A percentile compares a stretch with the other conserved stretches of the same genome.
Evolutionary conservation across 495 filamentous ascomycete species (phyloP).

Genomic region (Aspergillus ellipticus): DNA sequence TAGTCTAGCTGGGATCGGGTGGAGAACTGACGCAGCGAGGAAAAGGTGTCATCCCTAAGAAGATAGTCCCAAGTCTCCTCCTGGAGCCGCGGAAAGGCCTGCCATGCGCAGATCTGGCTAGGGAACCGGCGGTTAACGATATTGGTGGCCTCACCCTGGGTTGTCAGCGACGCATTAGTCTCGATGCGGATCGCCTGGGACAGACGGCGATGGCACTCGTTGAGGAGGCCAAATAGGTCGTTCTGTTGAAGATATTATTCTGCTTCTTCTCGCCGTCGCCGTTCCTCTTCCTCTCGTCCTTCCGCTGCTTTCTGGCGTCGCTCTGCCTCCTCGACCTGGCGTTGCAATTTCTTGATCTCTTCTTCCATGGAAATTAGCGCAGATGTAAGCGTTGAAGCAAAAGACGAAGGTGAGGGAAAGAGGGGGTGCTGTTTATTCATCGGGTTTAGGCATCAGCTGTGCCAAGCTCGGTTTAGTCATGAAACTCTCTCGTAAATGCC

Average conservation of each 20-base stretch:
- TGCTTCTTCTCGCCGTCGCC: neutral
- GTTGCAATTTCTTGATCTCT: constrained; percentile 18
- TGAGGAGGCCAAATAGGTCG: constrained; percentile 17
- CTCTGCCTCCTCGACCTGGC: constrained; percentile 8
- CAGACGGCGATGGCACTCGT: constrained; percentile 17
- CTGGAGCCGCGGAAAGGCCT: constrained; percentile 18
- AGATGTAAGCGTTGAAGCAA: too few relatives aligned
- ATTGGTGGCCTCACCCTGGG: constrained; percentile 18
- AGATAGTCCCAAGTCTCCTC: constrained; percentile 18
- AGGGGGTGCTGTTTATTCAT: too few relatives aligned
- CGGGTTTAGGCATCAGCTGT: too few relatives aligned
- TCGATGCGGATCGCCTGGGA: constrained; percentile 24
- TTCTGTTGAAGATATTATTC: constrained; percentile 6
- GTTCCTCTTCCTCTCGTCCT: too few relatives aligned
- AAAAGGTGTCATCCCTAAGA: constrained; percentile 12
- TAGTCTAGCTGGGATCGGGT: constrained; percentile 14
- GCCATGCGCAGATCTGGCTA: constrained; percentile 17
- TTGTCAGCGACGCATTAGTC: constrained; percentile 22
- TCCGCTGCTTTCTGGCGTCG: neutral
- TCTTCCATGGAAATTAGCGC: constrained; percentile 19
- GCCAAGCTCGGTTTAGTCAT: too few relatives aligned
- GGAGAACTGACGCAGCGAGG: constrained; percentile 11
- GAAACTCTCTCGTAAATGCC: too few relatives aligned
- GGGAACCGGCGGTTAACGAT: constrained; percentile 21
- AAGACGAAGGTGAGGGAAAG: too few relatives aligned